phyloP scores from a whole-genome alignment of 108 stramenopile genomes.

The Skeletonema tropicum region DNA sequence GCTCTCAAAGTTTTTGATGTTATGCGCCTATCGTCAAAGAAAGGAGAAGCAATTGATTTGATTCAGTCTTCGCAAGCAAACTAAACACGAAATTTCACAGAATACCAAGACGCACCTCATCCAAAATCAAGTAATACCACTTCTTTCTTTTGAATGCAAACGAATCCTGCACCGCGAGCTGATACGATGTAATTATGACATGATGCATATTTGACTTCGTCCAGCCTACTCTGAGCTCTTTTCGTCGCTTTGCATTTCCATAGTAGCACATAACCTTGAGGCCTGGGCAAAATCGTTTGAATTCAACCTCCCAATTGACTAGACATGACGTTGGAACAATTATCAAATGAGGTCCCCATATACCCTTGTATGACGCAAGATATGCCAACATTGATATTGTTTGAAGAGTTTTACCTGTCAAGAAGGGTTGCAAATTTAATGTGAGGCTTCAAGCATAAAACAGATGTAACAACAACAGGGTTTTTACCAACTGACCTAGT shows the following conservation, averaged over 20 bases:
- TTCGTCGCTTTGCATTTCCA: constrained; percentile 91
- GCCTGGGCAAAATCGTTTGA: constrained; percentile 93
- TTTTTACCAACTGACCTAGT: constrained; percentile 55
- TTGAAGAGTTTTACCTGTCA: constrained; percentile 87
- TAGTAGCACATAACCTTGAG: constrained; percentile 96
- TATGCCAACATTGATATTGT: constrained; percentile 95
- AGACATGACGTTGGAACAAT: constrained; percentile 97
- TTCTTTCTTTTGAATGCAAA: constrained; percentile 93
- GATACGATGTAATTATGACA: constrained; percentile 97
- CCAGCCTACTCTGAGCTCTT: constrained; percentile 94
- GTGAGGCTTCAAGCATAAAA: neutral
- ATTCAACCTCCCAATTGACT: constrained; percentile 98
- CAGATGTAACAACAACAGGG: neutral
- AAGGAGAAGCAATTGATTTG: neutral
- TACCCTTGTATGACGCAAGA: constrained; percentile 91
- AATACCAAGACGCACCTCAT: constrained; percentile 57
- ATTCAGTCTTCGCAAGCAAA: neutral
- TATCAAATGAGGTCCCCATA: constrained; percentile 99
- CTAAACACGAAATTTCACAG: neutral
- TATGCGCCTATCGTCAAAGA: constrained; percentile 75
- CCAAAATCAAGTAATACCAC: constrained; percentile 98
- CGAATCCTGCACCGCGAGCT: constrained; percentile 96
- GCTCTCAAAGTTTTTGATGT: constrained; percentile 98
- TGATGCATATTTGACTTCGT: constrained; percentile 92
- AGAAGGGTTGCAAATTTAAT: neutral